phyloP scores from a whole-genome alignment of 768 basidiomycete species.

The Kockovaella imperatae region DNA sequence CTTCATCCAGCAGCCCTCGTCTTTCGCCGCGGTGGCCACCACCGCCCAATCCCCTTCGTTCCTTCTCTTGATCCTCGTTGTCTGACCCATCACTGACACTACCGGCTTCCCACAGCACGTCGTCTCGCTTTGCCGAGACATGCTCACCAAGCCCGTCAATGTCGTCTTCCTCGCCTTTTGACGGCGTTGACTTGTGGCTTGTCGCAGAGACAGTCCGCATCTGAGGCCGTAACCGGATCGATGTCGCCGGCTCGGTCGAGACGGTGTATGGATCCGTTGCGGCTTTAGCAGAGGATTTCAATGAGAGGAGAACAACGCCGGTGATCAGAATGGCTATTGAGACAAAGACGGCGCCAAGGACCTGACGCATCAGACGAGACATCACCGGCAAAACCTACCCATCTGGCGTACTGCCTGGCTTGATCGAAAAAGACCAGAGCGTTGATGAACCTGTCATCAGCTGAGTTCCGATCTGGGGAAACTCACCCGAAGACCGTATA shows the following conservation, averaged over 20 bases:
- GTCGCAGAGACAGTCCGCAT: constrained; percentile 6
- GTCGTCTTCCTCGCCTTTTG: constrained; percentile 6
- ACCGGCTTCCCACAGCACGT: constrained; percentile 26
- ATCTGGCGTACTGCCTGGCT: constrained; percentile 73
- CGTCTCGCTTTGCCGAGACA: constrained; percentile 4
- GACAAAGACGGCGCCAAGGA: constrained; percentile 72
- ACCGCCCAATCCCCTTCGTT: constrained; percentile 9
- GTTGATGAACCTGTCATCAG: constrained; percentile 51
- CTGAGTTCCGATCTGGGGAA: constrained; percentile 20
- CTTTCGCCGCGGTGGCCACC: constrained; percentile 8
- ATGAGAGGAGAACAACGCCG: constrained; percentile 86
- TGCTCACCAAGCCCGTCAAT: constrained; percentile 5
- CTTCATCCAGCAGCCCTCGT: constrained; percentile 14
- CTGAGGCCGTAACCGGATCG: constrained; percentile 19
- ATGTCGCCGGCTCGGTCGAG: constrained; percentile 12
- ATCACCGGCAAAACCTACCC: constrained; percentile 49
- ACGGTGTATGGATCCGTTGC: constrained; percentile 34
- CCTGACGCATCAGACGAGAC: too few relatives aligned
- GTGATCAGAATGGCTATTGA: constrained; percentile 79
- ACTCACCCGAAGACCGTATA: constrained; percentile 36
- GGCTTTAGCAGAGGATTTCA: constrained; percentile 52
- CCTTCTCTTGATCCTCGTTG: constrained; percentile 5
- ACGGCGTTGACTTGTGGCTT: constrained; percentile 1
- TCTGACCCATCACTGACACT: constrained; percentile 14
- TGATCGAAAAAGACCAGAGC: constrained; percentile 72